Base-by-base conservation (phyloP, 768 basidiomycete genomes). In the Kwoniella dejecticola region DNA sequence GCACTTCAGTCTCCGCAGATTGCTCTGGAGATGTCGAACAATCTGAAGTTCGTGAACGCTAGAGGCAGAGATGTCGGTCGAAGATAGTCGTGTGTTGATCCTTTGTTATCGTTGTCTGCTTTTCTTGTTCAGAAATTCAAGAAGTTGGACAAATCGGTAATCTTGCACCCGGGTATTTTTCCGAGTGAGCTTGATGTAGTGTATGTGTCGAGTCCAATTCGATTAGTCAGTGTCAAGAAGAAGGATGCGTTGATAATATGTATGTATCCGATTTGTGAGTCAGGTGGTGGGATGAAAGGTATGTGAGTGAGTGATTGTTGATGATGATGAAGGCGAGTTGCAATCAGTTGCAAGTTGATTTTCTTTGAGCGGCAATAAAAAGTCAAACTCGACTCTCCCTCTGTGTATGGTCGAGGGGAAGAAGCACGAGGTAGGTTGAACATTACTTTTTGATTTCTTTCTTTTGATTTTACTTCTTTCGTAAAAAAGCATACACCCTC, bases 391-490 rank as follows among this genome's bases (percentile, higher is more conserved):
- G 27, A 11, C n/a, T n/a, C n/a, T n/a, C n/a, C n/a, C n/a, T 23
- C 13, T 48, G 47, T 21, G 6, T 13, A 17, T 8, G 17, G 31
- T 50, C 27, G 15, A 24, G 5, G 17, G 21, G 19, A 48, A 48
- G 6, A 23, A 24, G 10, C 24, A 19, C 21, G 8, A 21, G 15
- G 10, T 12, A 50, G 33, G 15, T 36, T 36, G 33, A 52, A 52
- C 50, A 52, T 52, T 52, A 52, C 30, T 38, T 52, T 38, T 52
- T 52, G 49, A 30, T 30, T 48, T 48, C 19, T 26, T 10, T 33
- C 48, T 15, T n/a, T 27, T 50, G 15, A 30, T 50, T 50, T 50
- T 50, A 30, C 27, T 33, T 33, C 27, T 50, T 30, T 31, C 48
- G 29, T 30, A 27, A 12, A 50, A 33, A 50, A 50, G 48, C 48